Evolutionary conservation across 73 alveolate species (phyloP).

Genomic region (Paramecium sonneborni): DNA sequence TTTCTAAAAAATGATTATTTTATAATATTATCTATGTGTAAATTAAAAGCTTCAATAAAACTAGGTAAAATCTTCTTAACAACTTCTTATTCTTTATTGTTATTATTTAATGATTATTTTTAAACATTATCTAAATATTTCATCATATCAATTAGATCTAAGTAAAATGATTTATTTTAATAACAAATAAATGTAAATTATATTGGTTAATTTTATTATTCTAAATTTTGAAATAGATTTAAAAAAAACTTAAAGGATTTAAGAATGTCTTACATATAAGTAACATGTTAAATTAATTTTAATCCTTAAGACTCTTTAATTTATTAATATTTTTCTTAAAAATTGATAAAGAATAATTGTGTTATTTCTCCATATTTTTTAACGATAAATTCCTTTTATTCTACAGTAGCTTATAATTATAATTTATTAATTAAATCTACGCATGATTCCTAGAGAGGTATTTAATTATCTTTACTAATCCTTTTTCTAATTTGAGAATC

Average conservation of each 20-base stretch:
- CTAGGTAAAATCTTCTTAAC: not conserved
- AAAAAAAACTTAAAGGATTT: conserved; percentile 1
- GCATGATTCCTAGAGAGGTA: conserved; percentile 14
- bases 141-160: not conserved
- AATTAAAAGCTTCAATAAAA: not conserved
- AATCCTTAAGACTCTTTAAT: not conserved
- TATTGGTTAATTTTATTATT: not conserved
- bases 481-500: not conserved
- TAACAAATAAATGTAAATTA: not conserved
- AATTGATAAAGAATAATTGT: not conserved
- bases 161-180: not conserved
- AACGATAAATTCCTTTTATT: not conserved
- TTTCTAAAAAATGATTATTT: not conserved
- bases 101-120: not conserved
- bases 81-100: not conserved
- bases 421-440: not conserved
- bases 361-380: conserved; percentile 28
- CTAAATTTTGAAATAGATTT: not conserved
- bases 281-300: not conserved
- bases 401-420: not conserved
- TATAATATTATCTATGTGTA: not conserved
- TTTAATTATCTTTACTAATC: not conserved
- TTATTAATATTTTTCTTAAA: not conserved
- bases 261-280: conserved; percentile 35
- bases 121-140: not conserved